Base-by-base conservation (phyloP, 192 early-diverging fungal species). In the Paraglomus occultum region DNA sequence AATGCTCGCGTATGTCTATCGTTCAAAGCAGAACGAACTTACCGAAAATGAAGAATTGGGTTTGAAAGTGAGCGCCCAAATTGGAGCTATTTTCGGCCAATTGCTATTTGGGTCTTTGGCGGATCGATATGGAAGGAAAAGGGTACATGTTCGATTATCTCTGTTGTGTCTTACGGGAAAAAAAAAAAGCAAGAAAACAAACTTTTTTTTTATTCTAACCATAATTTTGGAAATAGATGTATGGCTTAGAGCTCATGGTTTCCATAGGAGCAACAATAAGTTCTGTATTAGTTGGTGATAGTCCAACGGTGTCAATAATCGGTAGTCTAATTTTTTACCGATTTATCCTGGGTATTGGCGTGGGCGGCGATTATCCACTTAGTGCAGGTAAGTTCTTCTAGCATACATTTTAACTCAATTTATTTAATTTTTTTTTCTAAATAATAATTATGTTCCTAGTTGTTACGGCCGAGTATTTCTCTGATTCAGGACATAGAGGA, bases 321-420 rank as follows among this genome's bases (percentile, higher is more conserved):
- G 77, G 84, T 71, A 84, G 94, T 39, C 77, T 98, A 51, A 87
- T 85, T 61, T 82, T 95, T 71, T 96, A 94, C 94, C 92, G 95
- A 65, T 86, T 98, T 44, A 71, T 98, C 67, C 87, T 98, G 51
- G 95, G 95, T 71, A 82, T 96, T 57, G 95, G 95, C 72, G 88
- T 96, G 71, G 95, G 95, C 68, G 93, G 93, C 65, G 94, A 98
- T 77, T 98, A 98, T 76, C 95, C 95, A 15, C 82, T 97, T 70
- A 94, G 92, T 9, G 93, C 93, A 49, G 76, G 74, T 23, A 2
- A 17, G 38, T 5, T 8, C 20, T 17, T 5, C 45, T 80, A 79
- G 31, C 31, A 31, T 31, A 31, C 31, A 31, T 3, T 3, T n/a
- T n/a, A n/a, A n/a, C n/a, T n/a, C n/a, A n/a, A 31, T 31, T 31